These are phyloP conservation scores for Penicillium coffeae DNA, from an alignment of 495 filamentous ascomycete species.

Conservation along the genomic window DNA sequence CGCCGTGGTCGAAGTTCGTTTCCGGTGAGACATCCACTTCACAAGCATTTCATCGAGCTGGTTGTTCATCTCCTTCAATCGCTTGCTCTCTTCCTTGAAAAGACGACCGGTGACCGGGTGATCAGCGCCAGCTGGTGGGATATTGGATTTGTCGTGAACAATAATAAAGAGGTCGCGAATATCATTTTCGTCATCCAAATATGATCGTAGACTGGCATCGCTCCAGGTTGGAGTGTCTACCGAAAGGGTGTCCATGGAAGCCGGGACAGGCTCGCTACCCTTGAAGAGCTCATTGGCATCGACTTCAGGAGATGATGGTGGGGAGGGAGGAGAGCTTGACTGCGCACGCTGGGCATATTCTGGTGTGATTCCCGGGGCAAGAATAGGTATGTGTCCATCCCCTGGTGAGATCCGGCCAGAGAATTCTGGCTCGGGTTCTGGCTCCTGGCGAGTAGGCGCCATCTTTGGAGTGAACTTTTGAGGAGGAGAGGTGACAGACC, in stretches of 20 bases:
- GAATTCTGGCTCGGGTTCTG: constrained; percentile 70
- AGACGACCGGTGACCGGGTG: constrained; percentile 79
- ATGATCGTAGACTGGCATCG: constrained; percentile 76
- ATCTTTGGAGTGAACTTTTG: constrained; percentile 38
- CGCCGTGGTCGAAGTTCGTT: constrained; percentile 14
- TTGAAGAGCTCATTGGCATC: constrained; percentile 37
- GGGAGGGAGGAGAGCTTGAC: constrained; percentile 57
- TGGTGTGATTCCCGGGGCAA: constrained; percentile 56
- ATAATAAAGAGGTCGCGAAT: constrained; percentile 87
- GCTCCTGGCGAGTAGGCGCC: constrained; percentile 32
- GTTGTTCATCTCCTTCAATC: constrained; percentile 75
- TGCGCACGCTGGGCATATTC: constrained; percentile 62
- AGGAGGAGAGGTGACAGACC: constrained; percentile 32
- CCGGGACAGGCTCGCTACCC: constrained; percentile 27
- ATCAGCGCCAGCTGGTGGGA: constrained; percentile 68
- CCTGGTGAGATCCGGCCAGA: constrained; percentile 62
- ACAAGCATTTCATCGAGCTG: constrained; percentile 83
- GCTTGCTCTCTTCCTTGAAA: constrained; percentile 79
- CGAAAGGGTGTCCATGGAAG: constrained; percentile 40
- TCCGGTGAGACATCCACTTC: constrained; percentile 69
- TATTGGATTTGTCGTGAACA: constrained; percentile 83
- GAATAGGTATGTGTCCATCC: constrained; percentile 26
- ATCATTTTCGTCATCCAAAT: constrained; percentile 88
- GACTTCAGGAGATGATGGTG: constrained; percentile 62
- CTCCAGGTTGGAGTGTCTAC: constrained; percentile 64